Conservation (phyloP, 2,329 filamentous ascomycete species). For the Exophiala alcalophila region DNA sequence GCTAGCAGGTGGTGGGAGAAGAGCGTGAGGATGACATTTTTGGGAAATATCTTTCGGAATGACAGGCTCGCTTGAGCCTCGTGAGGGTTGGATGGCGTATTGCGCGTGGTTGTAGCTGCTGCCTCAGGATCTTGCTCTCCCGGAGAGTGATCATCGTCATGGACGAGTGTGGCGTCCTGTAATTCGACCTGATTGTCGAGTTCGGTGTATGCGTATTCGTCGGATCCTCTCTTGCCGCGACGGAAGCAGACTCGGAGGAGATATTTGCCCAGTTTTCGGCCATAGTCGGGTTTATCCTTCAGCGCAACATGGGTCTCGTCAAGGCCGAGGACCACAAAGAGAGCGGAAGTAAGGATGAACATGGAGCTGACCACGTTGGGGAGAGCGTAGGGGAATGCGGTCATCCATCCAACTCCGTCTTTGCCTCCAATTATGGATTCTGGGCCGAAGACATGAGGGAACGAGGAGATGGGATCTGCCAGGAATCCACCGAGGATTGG, state of each 20-base stretch:
- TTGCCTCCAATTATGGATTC: slow-evolving; percentile 56
- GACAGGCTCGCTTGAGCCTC: slow-evolving; percentile 23
- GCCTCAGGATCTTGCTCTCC: slow-evolving; percentile 18
- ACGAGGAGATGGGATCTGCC: slow-evolving; percentile 62
- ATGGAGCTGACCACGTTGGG: slow-evolving; percentile 65
- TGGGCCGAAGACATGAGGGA: slow-evolving; percentile 62
- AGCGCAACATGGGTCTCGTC: slow-evolving; percentile 55
- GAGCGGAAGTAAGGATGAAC: slow-evolving; percentile 56
- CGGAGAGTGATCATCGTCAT: slow-evolving; percentile 11
- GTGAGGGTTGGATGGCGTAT: slow-evolving; percentile 1
- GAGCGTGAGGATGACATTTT: slow-evolving; percentile 56
- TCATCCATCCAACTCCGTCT: slow-evolving; percentile 62
- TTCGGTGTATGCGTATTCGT: slow-evolving; percentile 36
- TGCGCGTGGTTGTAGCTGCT: slow-evolving; percentile 18
- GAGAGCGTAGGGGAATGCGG: slow-evolving; percentile 64
- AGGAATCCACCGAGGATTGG: slow-evolving; percentile 60
- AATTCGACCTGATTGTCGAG: slow-evolving; percentile 31
- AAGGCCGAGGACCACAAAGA: slow-evolving; percentile 60
- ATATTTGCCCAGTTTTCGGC: slow-evolving; percentile 38
- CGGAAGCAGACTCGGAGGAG: slow-evolving; percentile 34
- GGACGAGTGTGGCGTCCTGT: slow-evolving; percentile 28
- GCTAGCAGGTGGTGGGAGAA: slow-evolving; percentile 66
- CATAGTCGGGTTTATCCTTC: slow-evolving; percentile 42
- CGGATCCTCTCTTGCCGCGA: slow-evolving; percentile 14
- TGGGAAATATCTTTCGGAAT: slow-evolving; percentile 53